Evolutionary conservation across 2,329 filamentous ascomycete species (phyloP), one percentile per base, ranked within the genome.

Genomic region (Karstenula rhodostoma): DNA sequence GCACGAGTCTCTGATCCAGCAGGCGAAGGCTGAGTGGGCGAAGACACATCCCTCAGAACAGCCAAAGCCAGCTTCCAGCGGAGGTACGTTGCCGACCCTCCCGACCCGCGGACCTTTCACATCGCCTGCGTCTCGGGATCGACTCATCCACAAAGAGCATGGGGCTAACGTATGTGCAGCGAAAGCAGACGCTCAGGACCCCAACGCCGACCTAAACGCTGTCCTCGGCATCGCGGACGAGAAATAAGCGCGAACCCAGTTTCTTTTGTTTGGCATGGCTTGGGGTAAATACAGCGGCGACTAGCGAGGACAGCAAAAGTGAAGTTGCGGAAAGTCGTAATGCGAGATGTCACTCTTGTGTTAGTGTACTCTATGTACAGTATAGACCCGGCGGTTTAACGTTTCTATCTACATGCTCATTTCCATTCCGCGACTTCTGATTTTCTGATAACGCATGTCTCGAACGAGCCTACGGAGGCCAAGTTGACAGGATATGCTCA

Each of bases 141-240:
- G 73, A 92, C 89, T 33, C 5, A 23, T 12, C 13, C 29, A 9
- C 25, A 35, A 51, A 25, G 27, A 19, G 29, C 9, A 4, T 22
- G 19, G 9, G 59, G 44, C 58, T 60, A 47, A 64, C 43, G 43
- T 15, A 35, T 48, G 7, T 68, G 90, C 84, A 76, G 73, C 68
- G 61, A 74, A 71, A 56, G 73, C 87, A 77, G 90, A 98, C 82
- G 90, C 90, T 62, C 87, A 90, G 76, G 89, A 95, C 83, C 89
- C 93, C 76, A 92, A 93, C 76, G 98, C 98, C 83, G 94, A 99
- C 79, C 85, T 98, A 71, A 94, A 98, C 85, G 89, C 91, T 17
- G 44, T 77, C 51, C 72, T 77, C 61, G 75, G 75, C 37, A 76
- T 77, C 67, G 74, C 72, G 57, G 74, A 73, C 51, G 65, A 75